These are phyloP conservation scores for Ascocoryne sarcoides DNA, from an alignment of 2,329 filamentous ascomycete species.

Conservation along the genomic window DNA sequence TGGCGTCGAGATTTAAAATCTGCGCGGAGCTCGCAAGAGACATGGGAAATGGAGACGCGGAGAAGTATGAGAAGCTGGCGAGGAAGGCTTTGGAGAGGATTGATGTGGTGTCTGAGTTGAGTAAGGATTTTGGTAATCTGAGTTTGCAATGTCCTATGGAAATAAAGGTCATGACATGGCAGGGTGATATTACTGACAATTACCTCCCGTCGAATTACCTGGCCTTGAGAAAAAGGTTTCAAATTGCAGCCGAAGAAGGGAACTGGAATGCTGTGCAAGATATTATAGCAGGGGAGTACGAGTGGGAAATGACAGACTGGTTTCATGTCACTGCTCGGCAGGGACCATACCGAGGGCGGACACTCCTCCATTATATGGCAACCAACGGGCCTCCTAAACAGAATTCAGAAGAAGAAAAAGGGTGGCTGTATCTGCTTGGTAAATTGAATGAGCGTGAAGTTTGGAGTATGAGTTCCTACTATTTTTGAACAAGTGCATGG, in stretches of 20 bases:
- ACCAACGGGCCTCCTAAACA: background rate
- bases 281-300: background rate
- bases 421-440: background rate
- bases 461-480: background rate
- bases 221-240: background rate
- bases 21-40: background rate
- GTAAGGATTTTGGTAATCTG: background rate
- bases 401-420: background rate
- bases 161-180: background rate
- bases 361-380: slow-evolving; percentile 1
- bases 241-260: background rate
- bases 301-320: slow-evolving; percentile 1
- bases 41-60: background rate
- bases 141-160: background rate
- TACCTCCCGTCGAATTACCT: background rate
- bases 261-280: slow-evolving; percentile 1
- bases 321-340: background rate
- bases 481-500: background rate
- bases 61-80: background rate
- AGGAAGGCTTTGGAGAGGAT: background rate
- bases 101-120: background rate
- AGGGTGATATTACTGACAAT: background rate
- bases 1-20: slow-evolving; percentile 1
- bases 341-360: background rate
- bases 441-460: background rate